These are phyloP conservation scores for Lathyrus sativus DNA, from an alignment of 306 rosid genomes.

Conservation along the genomic window DNA sequence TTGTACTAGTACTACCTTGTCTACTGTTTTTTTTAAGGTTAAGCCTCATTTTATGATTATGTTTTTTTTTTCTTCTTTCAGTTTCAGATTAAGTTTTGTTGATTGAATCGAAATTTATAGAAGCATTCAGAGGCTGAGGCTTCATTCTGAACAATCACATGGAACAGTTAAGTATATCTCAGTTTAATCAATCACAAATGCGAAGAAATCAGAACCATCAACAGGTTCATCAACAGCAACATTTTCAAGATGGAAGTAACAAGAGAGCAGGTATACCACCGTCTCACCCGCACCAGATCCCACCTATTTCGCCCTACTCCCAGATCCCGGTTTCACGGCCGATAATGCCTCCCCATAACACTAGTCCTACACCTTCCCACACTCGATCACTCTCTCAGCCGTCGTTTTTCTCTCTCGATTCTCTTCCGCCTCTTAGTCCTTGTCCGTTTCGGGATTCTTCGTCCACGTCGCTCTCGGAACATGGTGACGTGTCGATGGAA, in stretches of 20 bases:
- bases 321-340: conserved; percentile 83
- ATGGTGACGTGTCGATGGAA: conserved; percentile 82
- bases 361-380: conserved; percentile 59
- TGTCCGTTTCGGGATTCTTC: conserved; percentile 75
- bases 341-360: conserved; percentile 39
- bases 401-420: conserved; percentile 67
- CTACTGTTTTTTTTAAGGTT: no score
- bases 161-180: conserved; percentile 74
- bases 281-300: conserved; percentile 86
- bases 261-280: conserved; percentile 75
- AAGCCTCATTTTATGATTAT: no score
- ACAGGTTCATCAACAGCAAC: no score
- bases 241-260: no score
- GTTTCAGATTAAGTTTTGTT: no score
- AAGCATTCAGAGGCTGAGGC: no score
- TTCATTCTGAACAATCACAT: conserved; percentile 29
- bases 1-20: no score
- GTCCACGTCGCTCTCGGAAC: conserved; percentile 46
- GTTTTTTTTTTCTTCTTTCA: no score
- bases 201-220: conserved; percentile 46
- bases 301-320: conserved; percentile 86
- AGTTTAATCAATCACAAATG: conserved; percentile 57
- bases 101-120: no score
- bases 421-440: conserved; percentile 85
- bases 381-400: conserved; percentile 91